Evolutionary conservation across 805 yeast species (phyloP).

Genomic region (Zygoascus bituminiphila): DNA sequence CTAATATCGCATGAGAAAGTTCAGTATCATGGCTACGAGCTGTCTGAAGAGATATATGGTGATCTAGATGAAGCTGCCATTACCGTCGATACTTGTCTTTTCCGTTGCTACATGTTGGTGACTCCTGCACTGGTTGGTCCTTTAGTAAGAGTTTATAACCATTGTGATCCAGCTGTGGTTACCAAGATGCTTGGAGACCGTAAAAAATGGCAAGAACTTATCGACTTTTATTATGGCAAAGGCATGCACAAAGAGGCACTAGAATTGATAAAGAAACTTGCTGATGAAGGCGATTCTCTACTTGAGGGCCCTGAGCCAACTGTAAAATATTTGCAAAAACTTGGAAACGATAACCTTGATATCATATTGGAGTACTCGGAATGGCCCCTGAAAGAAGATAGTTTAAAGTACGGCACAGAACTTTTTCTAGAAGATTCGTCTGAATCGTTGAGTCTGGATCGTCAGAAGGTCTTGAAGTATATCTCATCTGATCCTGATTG

Average conservation of each 20-base stretch:
- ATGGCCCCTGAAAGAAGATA: slow-evolving; percentile 40
- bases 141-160: slow-evolving; percentile 64
- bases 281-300: slow-evolving; percentile 21
- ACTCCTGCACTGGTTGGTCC: slow-evolving; percentile 75
- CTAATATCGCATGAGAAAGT: slow-evolving; percentile 12
- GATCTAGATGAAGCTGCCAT: slow-evolving; percentile 31
- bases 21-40: slow-evolving; percentile 18
- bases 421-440: slow-evolving; percentile 62
- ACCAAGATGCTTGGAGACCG: slow-evolving; percentile 40
- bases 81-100: slow-evolving; percentile 68
- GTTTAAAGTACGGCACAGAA: slow-evolving; percentile 31
- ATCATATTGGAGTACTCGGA: slow-evolving; percentile 49
- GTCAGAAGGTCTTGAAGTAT: slow-evolving; percentile 44
- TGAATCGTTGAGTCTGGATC: slow-evolving; percentile 51
- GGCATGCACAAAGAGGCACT: slow-evolving; percentile 59
- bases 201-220: slow-evolving; percentile 53
- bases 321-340: slow-evolving; percentile 16
- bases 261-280: slow-evolving; percentile 40
- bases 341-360: slow-evolving; percentile 34
- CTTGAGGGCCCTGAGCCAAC: slow-evolving; percentile 22
- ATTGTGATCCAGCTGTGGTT: slow-evolving; percentile 61
- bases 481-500: slow-evolving; percentile 29
- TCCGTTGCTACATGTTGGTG: slow-evolving; percentile 61
- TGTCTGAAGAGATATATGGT: slow-evolving; percentile 23
- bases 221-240: slow-evolving; percentile 69